Evolutionary conservation across 2,329 filamentous ascomycete species (phyloP), one percentile per base, ranked within the genome.

Genomic region (Epichloe uncinata): DNA sequence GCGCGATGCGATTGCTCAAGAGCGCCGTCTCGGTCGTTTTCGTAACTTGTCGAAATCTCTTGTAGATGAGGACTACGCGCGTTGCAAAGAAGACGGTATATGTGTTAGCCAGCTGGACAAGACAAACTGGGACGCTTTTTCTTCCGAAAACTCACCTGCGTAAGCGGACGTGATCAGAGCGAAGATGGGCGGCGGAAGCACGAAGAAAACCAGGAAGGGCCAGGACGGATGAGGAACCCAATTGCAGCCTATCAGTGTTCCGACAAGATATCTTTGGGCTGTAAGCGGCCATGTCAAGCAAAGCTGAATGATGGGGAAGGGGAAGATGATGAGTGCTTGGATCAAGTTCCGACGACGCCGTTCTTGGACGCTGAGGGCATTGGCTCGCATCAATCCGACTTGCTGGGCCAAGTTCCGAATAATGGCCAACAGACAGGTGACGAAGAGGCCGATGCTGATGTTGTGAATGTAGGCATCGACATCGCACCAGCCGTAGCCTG

Each of bases 261-360:
- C 69, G 35, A 81, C 58, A 26, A 66, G 63, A 56, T 75, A 81
- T 20, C 78, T 67, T 50, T 73, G 67, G 2, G 63, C 57, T 4
- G 72, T 64, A 13, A 74, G 62, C 16, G 75, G 72, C 58, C 69
- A 75, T 0, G 70, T 72, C 58, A 74, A 69, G 8, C 65, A 58
- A 6, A 74, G 50, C 62, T 79, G 73, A 36, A 79, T 33, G 13
- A 76, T 8, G 0, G 77, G 76, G 3, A 76, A 51, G 1, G 74
- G 69, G 48, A 81, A 78, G 53, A 81, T 75, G 64, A 79, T 69
- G 53, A 75, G 63, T 4, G 71, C 69, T 55, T 81, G 76, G 5
- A 70, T 51, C 8, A 74, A 50, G 48, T 68, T 70, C 20, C 69
- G 66, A 1, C 64, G 63, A 13, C 64, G 64, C 50, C 62, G 68